Conservation (phyloP, 768 basidiomycete species). For the Hygrophorus pudorinus region DNA sequence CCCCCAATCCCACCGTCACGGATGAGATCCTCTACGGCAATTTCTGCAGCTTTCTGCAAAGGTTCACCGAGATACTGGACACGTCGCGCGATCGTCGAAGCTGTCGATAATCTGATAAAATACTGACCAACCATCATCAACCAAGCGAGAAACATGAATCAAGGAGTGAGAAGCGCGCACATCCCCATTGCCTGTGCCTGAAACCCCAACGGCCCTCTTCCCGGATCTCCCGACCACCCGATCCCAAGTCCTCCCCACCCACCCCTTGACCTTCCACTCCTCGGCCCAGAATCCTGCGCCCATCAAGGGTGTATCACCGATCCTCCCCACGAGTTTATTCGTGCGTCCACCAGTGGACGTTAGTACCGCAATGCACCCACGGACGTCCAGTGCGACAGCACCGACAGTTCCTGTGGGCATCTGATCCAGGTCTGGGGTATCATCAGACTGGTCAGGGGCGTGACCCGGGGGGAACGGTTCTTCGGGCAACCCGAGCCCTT, state of each 20-base stretch:
- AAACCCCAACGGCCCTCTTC: slow-evolving; percentile 53
- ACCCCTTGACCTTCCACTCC: slow-evolving; percentile 43
- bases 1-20: slow-evolving; percentile 60
- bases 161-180: slow-evolving; percentile 27
- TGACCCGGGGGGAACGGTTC: slow-evolving; percentile 37
- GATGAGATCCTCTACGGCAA: slow-evolving; percentile 49
- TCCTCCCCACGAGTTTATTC: slow-evolving; percentile 73
- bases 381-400: slow-evolving; percentile 67
- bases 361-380: slow-evolving; percentile 61
- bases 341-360: slow-evolving; percentile 80
- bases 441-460: slow-evolving; percentile 9
- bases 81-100: slow-evolving; percentile 54
- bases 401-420: slow-evolving; percentile 76
- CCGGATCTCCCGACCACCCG: slow-evolving; percentile 21
- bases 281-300: slow-evolving; percentile 81
- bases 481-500: slow-evolving; percentile 64
- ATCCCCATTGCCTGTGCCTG: slow-evolving; percentile 81
- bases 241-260: slow-evolving; percentile 29
- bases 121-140: slow-evolving; percentile 33
- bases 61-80: slow-evolving; percentile 53
- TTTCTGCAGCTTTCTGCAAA: slow-evolving; percentile 41
- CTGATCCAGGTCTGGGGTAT: slow-evolving; percentile 34
- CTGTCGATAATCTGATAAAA: slow-evolving; percentile 65
- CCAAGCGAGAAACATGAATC: slow-evolving; percentile 2
- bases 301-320: slow-evolving; percentile 79